Evolutionary conservation across 768 basidiomycete genomes (phyloP).

Genomic region (Baorangia bicolor): DNA sequence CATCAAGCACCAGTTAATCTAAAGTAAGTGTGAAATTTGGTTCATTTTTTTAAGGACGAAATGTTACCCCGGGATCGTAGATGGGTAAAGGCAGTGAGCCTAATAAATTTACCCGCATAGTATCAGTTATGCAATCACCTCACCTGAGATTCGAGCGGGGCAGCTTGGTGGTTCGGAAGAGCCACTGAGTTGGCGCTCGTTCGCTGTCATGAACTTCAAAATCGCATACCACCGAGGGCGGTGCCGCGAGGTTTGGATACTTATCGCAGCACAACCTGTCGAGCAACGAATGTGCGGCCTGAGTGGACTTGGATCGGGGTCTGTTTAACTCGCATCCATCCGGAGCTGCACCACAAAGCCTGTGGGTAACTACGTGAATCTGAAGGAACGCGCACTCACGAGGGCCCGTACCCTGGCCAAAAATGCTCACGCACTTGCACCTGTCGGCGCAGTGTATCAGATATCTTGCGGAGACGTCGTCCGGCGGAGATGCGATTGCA

Average conservation of each 20-base stretch:
- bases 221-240: background rate
- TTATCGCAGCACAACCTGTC: background rate
- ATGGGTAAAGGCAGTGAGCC: background rate
- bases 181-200: background rate
- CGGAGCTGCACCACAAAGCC: background rate
- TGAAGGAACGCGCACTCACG: background rate
- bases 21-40: background rate
- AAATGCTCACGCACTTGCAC: background rate
- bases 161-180: too few species aligned
- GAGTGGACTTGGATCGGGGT: background rate
- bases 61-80: background rate
- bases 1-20: background rate
- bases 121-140: background rate
- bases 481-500: background rate
- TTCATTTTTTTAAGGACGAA: background rate
- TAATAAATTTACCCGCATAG: background rate
- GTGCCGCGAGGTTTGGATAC: background rate
- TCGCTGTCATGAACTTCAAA: background rate
- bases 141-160: background rate
- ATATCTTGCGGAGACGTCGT: background rate
- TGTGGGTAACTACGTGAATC: background rate
- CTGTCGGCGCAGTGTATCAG: background rate
- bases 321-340: background rate
- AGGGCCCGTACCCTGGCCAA: background rate
- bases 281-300: too few species aligned